phyloP scores from a whole-genome alignment of 345 rosid genomes.

The Citrus cavaleriei region DNA sequence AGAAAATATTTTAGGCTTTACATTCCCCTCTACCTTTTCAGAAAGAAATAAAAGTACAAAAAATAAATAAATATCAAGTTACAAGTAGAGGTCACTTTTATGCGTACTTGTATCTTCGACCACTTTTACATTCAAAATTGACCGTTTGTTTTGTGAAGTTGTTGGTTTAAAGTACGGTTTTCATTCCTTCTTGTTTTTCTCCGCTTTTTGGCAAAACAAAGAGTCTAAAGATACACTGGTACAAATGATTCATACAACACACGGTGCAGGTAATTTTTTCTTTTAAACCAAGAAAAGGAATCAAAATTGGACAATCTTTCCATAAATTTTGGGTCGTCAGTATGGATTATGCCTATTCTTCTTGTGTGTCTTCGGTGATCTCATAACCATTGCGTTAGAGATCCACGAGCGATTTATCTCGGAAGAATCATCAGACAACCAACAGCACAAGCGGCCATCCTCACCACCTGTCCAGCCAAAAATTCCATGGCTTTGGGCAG shows the following conservation, averaged over 20 bases:
- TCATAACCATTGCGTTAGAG: conserved; percentile 51
- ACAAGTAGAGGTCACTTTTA: too few species aligned
- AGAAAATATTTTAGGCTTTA: too few species aligned
- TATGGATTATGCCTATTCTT: conserved; percentile 62
- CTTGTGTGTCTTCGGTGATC: conserved; percentile 36
- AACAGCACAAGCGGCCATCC: conserved; percentile 91
- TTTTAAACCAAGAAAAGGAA: not conserved
- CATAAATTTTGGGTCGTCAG: conserved; percentile 6
- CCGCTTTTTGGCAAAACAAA: not conserved
- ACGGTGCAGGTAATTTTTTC: not conserved
- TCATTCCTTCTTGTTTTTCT: not conserved
- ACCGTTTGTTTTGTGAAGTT: not conserved
- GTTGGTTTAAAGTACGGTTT: too few species aligned
- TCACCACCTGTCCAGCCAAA: conserved; percentile 97
- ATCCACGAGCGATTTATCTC: conserved; percentile 65
- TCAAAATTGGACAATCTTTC: not conserved
- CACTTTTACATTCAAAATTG: too few species aligned
- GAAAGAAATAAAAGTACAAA: too few species aligned
- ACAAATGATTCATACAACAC: not conserved
- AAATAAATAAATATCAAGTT: too few species aligned
- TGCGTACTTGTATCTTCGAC: too few species aligned
- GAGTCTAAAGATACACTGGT: not conserved
- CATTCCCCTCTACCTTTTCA: too few species aligned
- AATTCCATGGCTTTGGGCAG: conserved; percentile 41
- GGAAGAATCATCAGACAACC: conserved; percentile 57